These are phyloP conservation scores for Ajuga reptans DNA, from an alignment of 305 asterid species.

Conservation along the genomic window DNA sequence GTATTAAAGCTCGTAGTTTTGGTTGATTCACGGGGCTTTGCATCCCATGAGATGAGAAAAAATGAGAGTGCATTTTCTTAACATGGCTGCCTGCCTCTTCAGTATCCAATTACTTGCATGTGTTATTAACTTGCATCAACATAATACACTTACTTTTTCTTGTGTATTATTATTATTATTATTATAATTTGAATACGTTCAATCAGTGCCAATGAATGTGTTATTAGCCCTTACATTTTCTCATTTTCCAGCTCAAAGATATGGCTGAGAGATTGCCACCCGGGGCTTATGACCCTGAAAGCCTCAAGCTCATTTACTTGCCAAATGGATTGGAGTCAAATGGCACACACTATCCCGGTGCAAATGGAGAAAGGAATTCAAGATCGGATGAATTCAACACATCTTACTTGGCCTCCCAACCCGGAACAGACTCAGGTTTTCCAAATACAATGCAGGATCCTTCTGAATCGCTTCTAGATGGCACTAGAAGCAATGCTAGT, in stretches of 20 bases:
- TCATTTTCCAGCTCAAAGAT: constrained; percentile 66
- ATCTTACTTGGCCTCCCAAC: constrained; percentile 38
- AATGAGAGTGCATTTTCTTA: too few relatives aligned
- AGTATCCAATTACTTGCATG: too few relatives aligned
- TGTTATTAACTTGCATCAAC: too few relatives aligned
- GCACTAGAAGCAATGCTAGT: constrained; percentile 27
- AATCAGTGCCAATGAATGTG: too few relatives aligned
- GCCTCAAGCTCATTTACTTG: constrained; percentile 53
- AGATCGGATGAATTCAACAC: constrained; percentile 35
- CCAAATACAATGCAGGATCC: constrained; percentile 27
- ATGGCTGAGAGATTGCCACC: constrained; percentile 94
- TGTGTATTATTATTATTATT: too few relatives aligned
- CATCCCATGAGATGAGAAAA: too few relatives aligned
- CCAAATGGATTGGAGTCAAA: constrained; percentile 65
- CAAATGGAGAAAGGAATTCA: constrained; percentile 49
- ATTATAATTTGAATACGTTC: too few relatives aligned
- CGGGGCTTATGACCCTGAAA: constrained; percentile 69
- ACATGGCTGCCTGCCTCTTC: too few relatives aligned
- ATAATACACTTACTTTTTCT: too few relatives aligned
- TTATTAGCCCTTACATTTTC: constrained; percentile 7
- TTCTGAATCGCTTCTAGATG: constrained; percentile 27
- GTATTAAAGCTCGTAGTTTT: too few relatives aligned
- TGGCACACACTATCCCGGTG: constrained; percentile 35
- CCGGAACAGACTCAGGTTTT: constrained; percentile 31
- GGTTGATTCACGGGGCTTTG: too few relatives aligned